A percentile compares a stretch with the other conserved stretches of the same genome.
Conservation (phyloP, 192 early-diverging fungal species). For the Cetraspora pellucida region DNA sequence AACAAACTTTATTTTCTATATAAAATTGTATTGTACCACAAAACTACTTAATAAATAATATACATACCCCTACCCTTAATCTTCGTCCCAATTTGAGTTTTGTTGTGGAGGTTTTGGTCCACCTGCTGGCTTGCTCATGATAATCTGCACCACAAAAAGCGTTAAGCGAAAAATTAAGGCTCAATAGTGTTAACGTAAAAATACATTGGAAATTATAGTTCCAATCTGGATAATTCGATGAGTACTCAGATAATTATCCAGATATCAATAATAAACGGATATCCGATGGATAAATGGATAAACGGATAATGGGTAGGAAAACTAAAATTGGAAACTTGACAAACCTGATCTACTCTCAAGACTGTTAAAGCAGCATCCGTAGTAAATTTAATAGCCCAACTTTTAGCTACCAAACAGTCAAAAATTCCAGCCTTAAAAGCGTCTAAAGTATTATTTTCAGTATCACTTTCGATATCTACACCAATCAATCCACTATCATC, state of each 20-base stretch:
- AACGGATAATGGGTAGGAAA: too few species aligned
- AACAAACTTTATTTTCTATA: too few species aligned
- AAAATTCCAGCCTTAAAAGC: slow-evolving; percentile 73
- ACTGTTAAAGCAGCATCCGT: slow-evolving; percentile 91
- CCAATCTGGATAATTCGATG: too few species aligned
- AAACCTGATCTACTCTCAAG: slow-evolving; percentile 91
- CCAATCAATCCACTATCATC: slow-evolving; percentile 61
- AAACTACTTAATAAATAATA: too few species aligned
- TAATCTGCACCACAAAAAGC: slow-evolving; percentile 61
- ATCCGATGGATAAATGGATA: too few species aligned
- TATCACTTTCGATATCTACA: slow-evolving; percentile 82
- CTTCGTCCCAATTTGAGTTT: slow-evolving; percentile 88
- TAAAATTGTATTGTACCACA: too few species aligned
- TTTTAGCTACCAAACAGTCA: slow-evolving; percentile 82
- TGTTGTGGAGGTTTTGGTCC: slow-evolving; percentile 91
- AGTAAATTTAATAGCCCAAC: slow-evolving; percentile 88
- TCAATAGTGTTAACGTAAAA: background rate
- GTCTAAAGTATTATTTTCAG: slow-evolving; percentile 69
- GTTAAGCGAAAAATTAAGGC: background rate
- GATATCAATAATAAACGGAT: too few species aligned
- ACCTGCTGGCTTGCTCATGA: slow-evolving; percentile 97
- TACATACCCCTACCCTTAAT: too few species aligned
- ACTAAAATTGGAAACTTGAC: background rate
- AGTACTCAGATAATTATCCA: too few species aligned
- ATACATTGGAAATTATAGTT: background rate